These are phyloP conservation scores for Taphrina populina DNA, from an alignment of 1,139 yeast genomes.

Conservation along the genomic window DNA sequence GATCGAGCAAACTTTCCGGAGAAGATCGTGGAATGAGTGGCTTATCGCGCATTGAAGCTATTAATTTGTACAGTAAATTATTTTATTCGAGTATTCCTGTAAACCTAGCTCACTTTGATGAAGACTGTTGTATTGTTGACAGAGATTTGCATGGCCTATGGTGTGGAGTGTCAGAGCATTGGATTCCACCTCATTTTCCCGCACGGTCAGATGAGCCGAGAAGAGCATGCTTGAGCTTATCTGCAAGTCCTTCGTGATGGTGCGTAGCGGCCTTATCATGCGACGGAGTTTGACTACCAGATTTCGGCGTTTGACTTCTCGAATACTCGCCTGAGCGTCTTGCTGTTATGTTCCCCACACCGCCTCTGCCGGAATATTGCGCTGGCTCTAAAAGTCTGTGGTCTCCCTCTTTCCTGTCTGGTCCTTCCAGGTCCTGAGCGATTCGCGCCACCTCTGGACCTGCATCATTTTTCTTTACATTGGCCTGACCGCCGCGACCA, in stretches of 20 bases:
- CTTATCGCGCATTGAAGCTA: too few relatives aligned
- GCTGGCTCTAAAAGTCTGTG: slow-evolving; percentile 9
- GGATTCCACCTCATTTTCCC: too few relatives aligned
- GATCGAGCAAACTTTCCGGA: slow-evolving; percentile 1
- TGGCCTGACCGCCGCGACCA: slow-evolving; percentile 26
- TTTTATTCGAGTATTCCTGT: too few relatives aligned
- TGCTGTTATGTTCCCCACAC: slow-evolving; percentile 9
- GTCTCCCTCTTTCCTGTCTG: slow-evolving; percentile 10
- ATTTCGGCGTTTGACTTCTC: slow-evolving; percentile 6
- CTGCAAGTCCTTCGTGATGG: slow-evolving; percentile 13
- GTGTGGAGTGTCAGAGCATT: too few relatives aligned
- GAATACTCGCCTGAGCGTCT: neutral
- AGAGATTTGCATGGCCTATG: too few relatives aligned
- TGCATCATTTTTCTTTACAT: slow-evolving; percentile 15
- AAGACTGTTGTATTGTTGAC: too few relatives aligned
- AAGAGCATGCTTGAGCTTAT: slow-evolving; percentile 15
- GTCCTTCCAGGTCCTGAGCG: slow-evolving; percentile 15
- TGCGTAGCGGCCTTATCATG: neutral
- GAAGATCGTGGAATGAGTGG: too few relatives aligned
- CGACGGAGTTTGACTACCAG: slow-evolving; percentile 8
- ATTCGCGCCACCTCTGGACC: slow-evolving; percentile 26
- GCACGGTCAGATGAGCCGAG: too few relatives aligned
- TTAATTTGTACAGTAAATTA: too few relatives aligned
- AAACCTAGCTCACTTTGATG: too few relatives aligned
- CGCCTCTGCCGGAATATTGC: slow-evolving; percentile 19